Percentiles rank a stretch among this genome's conserved stretches.
Evolutionary conservation across 257 asterid species (phyloP).

Genomic region (Plantago ovata): DNA sequence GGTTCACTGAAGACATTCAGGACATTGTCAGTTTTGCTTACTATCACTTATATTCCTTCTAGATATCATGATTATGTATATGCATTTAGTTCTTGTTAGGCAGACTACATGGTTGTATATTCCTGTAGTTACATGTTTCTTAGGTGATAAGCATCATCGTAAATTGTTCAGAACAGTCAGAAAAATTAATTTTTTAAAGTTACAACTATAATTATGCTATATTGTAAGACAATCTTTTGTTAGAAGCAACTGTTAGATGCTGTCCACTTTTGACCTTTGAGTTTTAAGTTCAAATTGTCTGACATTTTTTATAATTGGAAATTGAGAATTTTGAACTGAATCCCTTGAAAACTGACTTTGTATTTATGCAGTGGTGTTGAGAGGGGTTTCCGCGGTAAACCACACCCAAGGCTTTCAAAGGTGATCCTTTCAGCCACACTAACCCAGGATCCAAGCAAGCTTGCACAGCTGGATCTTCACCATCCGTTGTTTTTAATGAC

Average conservation of each 20-base stretch:
- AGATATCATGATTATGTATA: conserved; percentile 7
- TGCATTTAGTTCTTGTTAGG: background rate
- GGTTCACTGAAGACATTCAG: conserved; percentile 74
- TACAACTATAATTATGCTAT: too few species aligned
- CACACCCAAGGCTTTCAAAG: conserved; percentile 74
- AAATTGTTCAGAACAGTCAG: too few species aligned
- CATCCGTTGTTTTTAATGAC: conserved; percentile 79
- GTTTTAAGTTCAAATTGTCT: background rate
- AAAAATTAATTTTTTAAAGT: too few species aligned
- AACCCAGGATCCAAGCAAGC: conserved; percentile 96
- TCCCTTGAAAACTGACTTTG: conserved; percentile 10
- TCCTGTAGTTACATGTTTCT: too few species aligned
- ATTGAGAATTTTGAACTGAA: conserved; percentile 6
- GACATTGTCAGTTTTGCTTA: conserved; percentile 53
- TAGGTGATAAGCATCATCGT: too few species aligned
- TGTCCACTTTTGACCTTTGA: background rate
- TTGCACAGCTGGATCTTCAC: conserved; percentile 80
- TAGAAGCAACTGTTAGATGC: background rate
- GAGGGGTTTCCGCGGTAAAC: conserved; percentile 73
- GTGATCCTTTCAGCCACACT: conserved; percentile 90
- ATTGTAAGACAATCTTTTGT: too few species aligned
- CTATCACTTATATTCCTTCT: conserved; percentile 8
- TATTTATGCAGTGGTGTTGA: conserved; percentile 61
- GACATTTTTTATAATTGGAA: background rate
- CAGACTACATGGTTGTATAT: background rate